phyloP scores from a whole-genome alignment of 192 early-diverging fungal genomes.

The Entrophospora sp. region DNA sequence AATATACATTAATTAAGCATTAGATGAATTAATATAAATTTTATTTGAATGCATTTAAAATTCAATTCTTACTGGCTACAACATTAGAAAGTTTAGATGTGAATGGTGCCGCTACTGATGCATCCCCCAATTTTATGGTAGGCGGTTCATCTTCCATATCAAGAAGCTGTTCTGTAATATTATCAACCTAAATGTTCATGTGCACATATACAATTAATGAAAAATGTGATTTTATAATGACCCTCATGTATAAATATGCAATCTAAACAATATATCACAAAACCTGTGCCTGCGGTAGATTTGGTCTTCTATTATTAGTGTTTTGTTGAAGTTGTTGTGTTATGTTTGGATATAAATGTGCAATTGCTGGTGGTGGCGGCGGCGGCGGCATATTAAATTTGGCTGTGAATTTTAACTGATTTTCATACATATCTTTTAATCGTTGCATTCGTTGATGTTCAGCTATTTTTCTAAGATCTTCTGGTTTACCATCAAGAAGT shows the following conservation, averaged over 20 bases:
- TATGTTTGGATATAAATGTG: slow-evolving; percentile 45
- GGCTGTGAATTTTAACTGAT: slow-evolving; percentile 76
- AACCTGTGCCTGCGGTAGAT: slow-evolving; percentile 1
- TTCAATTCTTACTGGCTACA: slow-evolving; percentile 53
- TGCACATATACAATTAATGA: neutral
- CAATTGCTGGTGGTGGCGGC: slow-evolving; percentile 60
- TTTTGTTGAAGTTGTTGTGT: slow-evolving; percentile 35
- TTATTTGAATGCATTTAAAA: neutral
- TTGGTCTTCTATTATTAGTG: neutral
- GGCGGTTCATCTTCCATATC: slow-evolving; percentile 86
- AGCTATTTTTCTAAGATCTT: slow-evolving; percentile 84
- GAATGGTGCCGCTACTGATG: slow-evolving; percentile 98
- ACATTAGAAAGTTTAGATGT: slow-evolving; percentile 94
- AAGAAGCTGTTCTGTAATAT: slow-evolving; percentile 49
- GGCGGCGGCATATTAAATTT: slow-evolving; percentile 75
- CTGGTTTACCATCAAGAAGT: slow-evolving; percentile 82
- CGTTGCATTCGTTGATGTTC: slow-evolving; percentile 66
- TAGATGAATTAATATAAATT: neutral
- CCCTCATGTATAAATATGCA: no score
- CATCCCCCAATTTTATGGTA: slow-evolving; percentile 96
- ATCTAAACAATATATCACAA: neutral
- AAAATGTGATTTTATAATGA: no score
- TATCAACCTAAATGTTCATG: neutral
- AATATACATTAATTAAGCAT: neutral
- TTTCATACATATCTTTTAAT: slow-evolving; percentile 79